phyloP scores from a whole-genome alignment of 2,329 filamentous ascomycete species.

The Fulvia fulva region DNA sequence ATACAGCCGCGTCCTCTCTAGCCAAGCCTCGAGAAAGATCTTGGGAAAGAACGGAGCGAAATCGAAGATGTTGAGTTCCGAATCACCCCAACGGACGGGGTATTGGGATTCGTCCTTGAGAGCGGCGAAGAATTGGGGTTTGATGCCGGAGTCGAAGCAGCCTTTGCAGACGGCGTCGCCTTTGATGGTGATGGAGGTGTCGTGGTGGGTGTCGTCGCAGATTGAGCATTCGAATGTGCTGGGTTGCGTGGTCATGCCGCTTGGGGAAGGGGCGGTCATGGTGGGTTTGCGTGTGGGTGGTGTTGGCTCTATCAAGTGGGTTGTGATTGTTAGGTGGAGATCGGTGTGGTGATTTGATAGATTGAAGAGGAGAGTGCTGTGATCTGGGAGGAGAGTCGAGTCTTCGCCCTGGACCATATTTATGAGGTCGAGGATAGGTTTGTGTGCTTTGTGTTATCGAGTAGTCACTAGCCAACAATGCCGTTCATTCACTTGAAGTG shows the following conservation, averaged over 20 bases:
- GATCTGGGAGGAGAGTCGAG: not conserved
- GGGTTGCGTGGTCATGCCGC: not conserved
- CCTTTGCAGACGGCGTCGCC: not conserved
- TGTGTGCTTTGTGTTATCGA: not conserved
- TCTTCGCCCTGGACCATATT: not conserved
- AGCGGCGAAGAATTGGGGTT: not conserved
- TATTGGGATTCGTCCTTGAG: not conserved
- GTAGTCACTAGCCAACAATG: not conserved
- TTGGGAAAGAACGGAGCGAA: not conserved
- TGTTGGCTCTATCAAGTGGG: not conserved
- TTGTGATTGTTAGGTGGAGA: not conserved
- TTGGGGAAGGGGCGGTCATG: not conserved
- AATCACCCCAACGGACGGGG: not conserved
- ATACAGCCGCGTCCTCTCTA: not conserved
- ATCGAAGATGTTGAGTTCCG: not conserved
- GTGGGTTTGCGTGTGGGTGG: not conserved
- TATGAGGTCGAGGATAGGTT: not conserved
- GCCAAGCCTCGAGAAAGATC: not conserved
- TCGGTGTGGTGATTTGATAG: not conserved
- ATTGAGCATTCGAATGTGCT: not conserved
- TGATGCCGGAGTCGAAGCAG: constrained; percentile 1
- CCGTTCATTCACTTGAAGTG: not conserved
- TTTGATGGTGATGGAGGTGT: not conserved
- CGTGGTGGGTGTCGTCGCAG: not conserved
- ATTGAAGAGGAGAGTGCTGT: not conserved